Evolutionary conservation across 176 grass and related monocot species (phyloP).

Genomic region (Pontederia paniculata): DNA sequence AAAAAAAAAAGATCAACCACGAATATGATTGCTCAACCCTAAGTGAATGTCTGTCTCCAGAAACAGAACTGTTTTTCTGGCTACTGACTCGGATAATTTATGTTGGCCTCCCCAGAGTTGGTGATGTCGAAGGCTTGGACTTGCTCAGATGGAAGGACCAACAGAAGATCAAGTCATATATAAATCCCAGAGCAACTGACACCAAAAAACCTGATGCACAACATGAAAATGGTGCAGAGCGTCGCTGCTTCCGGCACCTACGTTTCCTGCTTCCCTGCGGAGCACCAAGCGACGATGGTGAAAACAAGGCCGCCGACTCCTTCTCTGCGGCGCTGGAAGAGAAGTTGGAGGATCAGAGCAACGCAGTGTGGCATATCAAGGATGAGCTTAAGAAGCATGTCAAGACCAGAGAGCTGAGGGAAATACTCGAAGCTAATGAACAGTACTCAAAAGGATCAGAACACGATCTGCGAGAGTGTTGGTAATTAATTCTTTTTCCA

Average conservation of each 20-base stretch:
- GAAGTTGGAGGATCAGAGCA: constrained; percentile 71
- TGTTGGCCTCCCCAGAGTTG: no score
- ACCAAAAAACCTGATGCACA: not conserved
- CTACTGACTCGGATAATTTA: no score
- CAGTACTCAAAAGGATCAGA: constrained; percentile 76
- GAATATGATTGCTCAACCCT: no score
- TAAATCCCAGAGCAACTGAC: constrained; percentile 21
- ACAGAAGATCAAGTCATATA: constrained; percentile 66
- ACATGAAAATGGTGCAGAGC: not conserved
- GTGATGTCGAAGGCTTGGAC: constrained; percentile 90
- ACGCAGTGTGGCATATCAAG: constrained; percentile 78
- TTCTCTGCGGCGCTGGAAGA: constrained; percentile 34
- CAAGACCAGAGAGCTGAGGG: constrained; percentile 59
- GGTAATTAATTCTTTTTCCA: constrained; percentile 45
- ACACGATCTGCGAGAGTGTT: constrained; percentile 58
- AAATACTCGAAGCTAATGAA: constrained; percentile 75
- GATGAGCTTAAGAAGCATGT: constrained; percentile 82
- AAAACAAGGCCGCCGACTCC: constrained; percentile 24
- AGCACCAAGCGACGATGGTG: constrained; percentile 15
- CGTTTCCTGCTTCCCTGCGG: constrained; percentile 21
- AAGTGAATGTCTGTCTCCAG: no score
- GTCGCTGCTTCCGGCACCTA: not conserved
- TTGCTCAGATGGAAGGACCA: constrained; percentile 87
- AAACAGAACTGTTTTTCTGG: no score
- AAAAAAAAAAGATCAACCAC: no score